These are phyloP conservation scores for Fusarium pseudoanthophilum DNA, from an alignment of 2,329 filamentous ascomycete genomes.

Conservation along the genomic window DNA sequence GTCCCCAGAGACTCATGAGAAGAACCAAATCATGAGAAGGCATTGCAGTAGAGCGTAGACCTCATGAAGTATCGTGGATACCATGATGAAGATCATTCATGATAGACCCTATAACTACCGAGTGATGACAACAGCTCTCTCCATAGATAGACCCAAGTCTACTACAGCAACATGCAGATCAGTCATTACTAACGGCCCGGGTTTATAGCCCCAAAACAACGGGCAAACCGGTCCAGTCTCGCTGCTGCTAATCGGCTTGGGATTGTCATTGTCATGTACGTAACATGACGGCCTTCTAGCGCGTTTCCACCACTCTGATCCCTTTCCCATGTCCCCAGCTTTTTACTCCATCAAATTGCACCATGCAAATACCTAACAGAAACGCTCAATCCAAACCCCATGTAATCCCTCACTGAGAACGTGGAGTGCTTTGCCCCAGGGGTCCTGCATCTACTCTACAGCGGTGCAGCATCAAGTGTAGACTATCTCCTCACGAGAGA, in stretches of 20 bases:
- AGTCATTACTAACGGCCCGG: conserved; percentile 32
- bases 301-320: conserved; percentile 13
- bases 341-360: conserved; percentile 35
- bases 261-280: conserved; percentile 27
- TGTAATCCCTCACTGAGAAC: background rate
- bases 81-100: conserved; percentile 24
- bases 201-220: conserved; percentile 25
- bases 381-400: background rate
- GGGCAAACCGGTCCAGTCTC: conserved; percentile 25
- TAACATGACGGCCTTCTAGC: conserved; percentile 40
- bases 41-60: background rate
- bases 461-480: background rate
- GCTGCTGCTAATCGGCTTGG: background rate
- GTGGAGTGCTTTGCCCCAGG: background rate
- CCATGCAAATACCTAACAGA: conserved; percentile 26
- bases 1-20: background rate
- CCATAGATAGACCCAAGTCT: background rate
- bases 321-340: conserved; percentile 19
- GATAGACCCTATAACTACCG: conserved; percentile 1
- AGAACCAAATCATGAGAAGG: background rate
- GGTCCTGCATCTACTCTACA: background rate
- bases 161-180: conserved; percentile 10
- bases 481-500: background rate
- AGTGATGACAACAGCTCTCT: background rate
- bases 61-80: background rate